Percentiles rank a stretch among this genome's conserved stretches.
Evolutionary conservation across 306 rosid species (phyloP).

Genomic region (Delonix regia): DNA sequence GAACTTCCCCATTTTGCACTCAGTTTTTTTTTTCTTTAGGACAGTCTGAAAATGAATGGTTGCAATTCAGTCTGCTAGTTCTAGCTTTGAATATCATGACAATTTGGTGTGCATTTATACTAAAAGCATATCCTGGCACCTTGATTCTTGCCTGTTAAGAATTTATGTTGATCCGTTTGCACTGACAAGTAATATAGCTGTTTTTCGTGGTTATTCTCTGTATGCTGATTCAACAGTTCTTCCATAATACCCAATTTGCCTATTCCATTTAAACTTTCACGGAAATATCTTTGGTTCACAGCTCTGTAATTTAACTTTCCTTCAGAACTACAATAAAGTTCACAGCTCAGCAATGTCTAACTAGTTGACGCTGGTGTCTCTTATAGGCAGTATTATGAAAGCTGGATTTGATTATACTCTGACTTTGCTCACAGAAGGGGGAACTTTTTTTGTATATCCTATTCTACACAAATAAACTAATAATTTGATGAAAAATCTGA

Average conservation of each 20-base stretch:
- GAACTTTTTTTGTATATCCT: neutral
- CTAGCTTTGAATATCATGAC: neutral
- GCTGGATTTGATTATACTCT: neutral
- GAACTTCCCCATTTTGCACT: neutral
- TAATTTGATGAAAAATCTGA: neutral
- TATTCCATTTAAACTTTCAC: neutral
- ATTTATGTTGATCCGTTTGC: neutral
- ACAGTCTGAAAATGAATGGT: neutral
- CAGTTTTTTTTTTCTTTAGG: neutral
- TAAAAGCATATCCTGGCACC: neutral
- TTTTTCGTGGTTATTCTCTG: neutral
- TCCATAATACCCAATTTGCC: neutral
- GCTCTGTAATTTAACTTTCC: neutral
- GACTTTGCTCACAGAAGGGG: neutral
- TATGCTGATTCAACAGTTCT: slow-evolving; percentile 13
- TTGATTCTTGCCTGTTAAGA: neutral
- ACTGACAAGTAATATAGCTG: neutral
- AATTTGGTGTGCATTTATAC: neutral
- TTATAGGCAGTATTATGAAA: neutral
- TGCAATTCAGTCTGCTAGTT: slow-evolving; percentile 21
- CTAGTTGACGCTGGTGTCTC: slow-evolving; percentile 6
- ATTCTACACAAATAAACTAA: neutral
- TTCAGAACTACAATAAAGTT: neutral
- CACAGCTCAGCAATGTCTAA: neutral
- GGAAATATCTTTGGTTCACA: neutral